These are phyloP conservation scores for Rubia peregrina DNA, from an alignment of 305 asterid genomes.

Conservation along the genomic window DNA sequence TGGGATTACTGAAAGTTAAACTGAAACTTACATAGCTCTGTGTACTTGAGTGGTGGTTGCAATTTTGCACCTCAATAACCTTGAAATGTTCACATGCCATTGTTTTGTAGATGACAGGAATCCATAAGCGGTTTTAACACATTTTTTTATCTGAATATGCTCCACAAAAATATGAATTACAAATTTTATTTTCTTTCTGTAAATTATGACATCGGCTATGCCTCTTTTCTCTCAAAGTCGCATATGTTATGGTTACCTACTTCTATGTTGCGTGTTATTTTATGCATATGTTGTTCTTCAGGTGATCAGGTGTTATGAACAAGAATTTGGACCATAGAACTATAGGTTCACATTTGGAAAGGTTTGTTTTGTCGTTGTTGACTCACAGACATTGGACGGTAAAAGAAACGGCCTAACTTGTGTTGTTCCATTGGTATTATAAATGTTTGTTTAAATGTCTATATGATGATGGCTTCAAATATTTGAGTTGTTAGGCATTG, in stretches of 20 bases:
- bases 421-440: no score
- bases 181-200: conserved; percentile 64
- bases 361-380: conserved; percentile 70
- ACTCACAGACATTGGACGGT: conserved; percentile 94
- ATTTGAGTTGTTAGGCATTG: no score
- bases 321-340: conserved; percentile 73
- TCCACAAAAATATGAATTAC: conserved; percentile 42
- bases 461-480: no score
- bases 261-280: background rate
- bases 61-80: no score
- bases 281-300: conserved; percentile 21
- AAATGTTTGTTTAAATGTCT: no score
- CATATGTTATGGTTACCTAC: conserved; percentile 8
- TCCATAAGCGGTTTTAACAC: conserved; percentile 78
- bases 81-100: conserved; percentile 5
- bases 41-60: no score
- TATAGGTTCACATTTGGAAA: conserved; percentile 60
- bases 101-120: conserved; percentile 64
- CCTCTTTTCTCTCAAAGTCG: conserved; percentile 49
- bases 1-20: no score
- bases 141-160: conserved; percentile 64
- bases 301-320: conserved; percentile 70
- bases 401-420: conserved; percentile 7
- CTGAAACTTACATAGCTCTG: no score
- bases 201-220: conserved; percentile 85